Percentiles rank a stretch among this genome's conserved stretches.
These are phyloP conservation scores for Amanita jacksonii DNA, from an alignment of 768 basidiomycete genomes.

Conservation along the genomic window DNA sequence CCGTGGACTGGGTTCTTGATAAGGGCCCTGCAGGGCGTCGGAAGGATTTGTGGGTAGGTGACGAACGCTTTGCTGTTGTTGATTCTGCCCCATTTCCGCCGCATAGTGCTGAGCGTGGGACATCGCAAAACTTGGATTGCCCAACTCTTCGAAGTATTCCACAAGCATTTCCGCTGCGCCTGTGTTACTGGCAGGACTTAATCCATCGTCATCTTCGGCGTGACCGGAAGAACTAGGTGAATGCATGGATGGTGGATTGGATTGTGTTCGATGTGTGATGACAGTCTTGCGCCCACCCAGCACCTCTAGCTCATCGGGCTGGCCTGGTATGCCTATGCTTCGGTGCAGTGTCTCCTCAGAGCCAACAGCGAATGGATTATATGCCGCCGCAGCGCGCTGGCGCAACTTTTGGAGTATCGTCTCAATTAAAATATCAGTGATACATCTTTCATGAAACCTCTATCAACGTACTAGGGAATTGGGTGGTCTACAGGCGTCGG, in stretches of 20 bases:
- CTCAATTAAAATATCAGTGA: slow-evolving; percentile 15
- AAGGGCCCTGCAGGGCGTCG: background rate
- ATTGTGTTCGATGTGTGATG: slow-evolving; percentile 21
- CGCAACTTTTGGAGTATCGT: slow-evolving; percentile 27
- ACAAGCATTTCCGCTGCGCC: slow-evolving; percentile 17
- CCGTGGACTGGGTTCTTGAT: background rate
- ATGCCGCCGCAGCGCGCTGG: slow-evolving; percentile 25
- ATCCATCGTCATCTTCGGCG: slow-evolving; percentile 12
- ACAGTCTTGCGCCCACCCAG: slow-evolving; percentile 28
- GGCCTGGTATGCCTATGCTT: slow-evolving; percentile 9
- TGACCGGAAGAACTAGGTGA: slow-evolving; percentile 13
- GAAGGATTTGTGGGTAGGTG: background rate
- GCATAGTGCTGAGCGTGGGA: background rate
- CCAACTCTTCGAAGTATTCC: slow-evolving; percentile 18
- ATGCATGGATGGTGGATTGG: slow-evolving; percentile 19
- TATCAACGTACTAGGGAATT: slow-evolving; percentile 22
- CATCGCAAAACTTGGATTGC: slow-evolving; percentile 10
- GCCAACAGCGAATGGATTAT: slow-evolving; percentile 20
- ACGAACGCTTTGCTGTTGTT: background rate
- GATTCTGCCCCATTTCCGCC: background rate
- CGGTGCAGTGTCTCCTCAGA: slow-evolving; percentile 4
- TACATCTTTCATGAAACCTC: background rate
- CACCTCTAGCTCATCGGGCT: slow-evolving; percentile 28
- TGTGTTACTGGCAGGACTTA: slow-evolving; percentile 17
- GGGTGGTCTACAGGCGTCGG: slow-evolving; percentile 26